Evolutionary conservation across 805 yeast species (phyloP).

Genomic region (Wickerhamomyces pijperi): DNA sequence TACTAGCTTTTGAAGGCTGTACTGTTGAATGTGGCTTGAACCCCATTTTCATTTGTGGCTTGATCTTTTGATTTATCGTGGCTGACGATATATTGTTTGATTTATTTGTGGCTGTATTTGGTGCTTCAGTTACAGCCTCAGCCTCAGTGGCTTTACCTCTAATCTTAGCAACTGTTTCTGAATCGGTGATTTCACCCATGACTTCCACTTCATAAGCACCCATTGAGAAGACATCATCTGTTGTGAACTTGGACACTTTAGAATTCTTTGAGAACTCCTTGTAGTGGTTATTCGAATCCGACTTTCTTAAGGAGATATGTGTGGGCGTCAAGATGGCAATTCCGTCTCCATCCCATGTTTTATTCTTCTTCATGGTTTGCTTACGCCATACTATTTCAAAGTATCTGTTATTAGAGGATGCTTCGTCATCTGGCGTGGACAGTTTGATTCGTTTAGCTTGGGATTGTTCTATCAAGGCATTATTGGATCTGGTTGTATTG

Average conservation of each 20-base stretch:
- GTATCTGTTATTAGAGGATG: constrained; percentile 5
- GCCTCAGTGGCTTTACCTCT: constrained; percentile 4
- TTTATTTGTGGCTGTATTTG: neutral
- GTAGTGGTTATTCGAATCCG: constrained; percentile 20
- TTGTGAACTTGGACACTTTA: constrained; percentile 14
- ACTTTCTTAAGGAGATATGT: constrained; percentile 18
- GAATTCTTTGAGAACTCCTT: constrained; percentile 16
- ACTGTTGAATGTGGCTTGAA: too few species aligned
- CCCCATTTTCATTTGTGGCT: too few species aligned
- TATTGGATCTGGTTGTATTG: too few species aligned
- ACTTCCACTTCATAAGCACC: constrained; percentile 57
- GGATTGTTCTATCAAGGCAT: too few species aligned
- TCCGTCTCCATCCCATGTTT: constrained; percentile 96
- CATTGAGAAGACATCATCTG: constrained; percentile 33
- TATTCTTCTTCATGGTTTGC: constrained; percentile 63
- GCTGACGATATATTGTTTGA: neutral
- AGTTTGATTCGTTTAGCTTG: too few species aligned
- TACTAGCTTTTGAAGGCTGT: too few species aligned
- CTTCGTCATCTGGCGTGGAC: neutral
- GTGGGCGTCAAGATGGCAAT: constrained; percentile 25
- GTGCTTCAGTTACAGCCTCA: neutral
- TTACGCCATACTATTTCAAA: constrained; percentile 37
- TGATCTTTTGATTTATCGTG: too few species aligned
- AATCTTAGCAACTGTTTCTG: constrained; percentile 13
- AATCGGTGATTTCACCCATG: constrained; percentile 31